Percentiles rank a stretch among this genome's conserved stretches.
phyloP scores from a whole-genome alignment of 2,329 filamentous ascomycete species.

The Neodidymelliopsis sp. region DNA sequence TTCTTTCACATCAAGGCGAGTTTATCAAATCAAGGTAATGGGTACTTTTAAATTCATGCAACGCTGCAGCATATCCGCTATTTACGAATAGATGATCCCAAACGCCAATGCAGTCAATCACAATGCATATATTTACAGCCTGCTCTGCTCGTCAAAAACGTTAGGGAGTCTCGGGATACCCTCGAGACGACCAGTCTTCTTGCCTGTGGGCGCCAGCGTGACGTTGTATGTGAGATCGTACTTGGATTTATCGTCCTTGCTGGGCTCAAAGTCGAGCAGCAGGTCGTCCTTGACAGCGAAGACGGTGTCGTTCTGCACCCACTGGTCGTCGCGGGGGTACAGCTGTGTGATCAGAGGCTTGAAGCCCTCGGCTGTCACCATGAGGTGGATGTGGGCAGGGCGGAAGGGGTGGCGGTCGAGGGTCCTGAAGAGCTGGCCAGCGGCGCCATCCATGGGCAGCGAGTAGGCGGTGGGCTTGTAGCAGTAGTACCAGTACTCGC shows the following conservation, averaged over 20 bases:
- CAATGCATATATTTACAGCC: slow-evolving; percentile 28
- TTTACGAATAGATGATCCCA: slow-evolving; percentile 19
- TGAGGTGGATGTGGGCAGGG: slow-evolving; percentile 68
- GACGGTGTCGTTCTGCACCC: slow-evolving; percentile 65
- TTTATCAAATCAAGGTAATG: not conserved
- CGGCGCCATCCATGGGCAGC: slow-evolving; percentile 68
- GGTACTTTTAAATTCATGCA: not conserved
- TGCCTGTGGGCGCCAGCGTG: slow-evolving; percentile 56
- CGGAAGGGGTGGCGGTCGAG: slow-evolving; percentile 67
- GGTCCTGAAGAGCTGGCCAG: slow-evolving; percentile 60
- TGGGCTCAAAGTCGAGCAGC: slow-evolving; percentile 64
- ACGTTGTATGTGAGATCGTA: slow-evolving; percentile 71
- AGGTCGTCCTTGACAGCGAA: slow-evolving; percentile 69
- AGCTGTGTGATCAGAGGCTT: slow-evolving; percentile 65
- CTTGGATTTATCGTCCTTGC: slow-evolving; percentile 60
- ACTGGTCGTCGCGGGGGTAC: slow-evolving; percentile 66
- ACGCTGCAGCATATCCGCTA: slow-evolving; percentile 21
- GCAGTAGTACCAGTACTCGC: slow-evolving; percentile 77
- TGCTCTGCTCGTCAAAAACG: slow-evolving; percentile 32
- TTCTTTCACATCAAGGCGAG: too few species aligned
- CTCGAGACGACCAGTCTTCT: slow-evolving; percentile 41
- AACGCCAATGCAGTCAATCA: slow-evolving; percentile 20
- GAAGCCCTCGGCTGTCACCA: slow-evolving; percentile 63
- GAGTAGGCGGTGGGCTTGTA: slow-evolving; percentile 77
- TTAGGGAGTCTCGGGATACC: slow-evolving; percentile 43